Conservation (phyloP, 495 filamentous ascomycete genomes). For the Lichenothelia convexa region DNA sequence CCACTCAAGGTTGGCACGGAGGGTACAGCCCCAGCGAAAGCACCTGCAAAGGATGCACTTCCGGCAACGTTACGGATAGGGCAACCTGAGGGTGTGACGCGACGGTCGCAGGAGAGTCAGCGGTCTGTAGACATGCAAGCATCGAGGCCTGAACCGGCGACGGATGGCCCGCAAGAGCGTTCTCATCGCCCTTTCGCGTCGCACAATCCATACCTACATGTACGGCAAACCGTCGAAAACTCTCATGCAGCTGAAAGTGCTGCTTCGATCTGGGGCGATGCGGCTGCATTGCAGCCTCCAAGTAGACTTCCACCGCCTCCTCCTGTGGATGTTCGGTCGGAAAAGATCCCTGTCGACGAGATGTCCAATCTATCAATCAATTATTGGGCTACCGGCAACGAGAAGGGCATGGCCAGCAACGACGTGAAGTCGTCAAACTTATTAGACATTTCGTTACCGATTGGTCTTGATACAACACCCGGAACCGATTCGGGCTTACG, state of each 20-base stretch:
- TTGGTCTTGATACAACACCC: slow-evolving; percentile 5
- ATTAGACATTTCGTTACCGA: slow-evolving; percentile 12
- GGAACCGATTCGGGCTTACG: slow-evolving; percentile 4
- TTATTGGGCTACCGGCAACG: background rate
- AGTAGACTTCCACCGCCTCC: background rate
- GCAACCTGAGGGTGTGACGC: background rate
- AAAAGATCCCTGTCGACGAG: slow-evolving; percentile 3
- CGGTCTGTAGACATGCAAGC: too few relatives aligned
- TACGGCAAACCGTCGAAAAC: slow-evolving; percentile 4
- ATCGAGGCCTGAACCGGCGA: too few relatives aligned
- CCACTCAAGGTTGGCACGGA: slow-evolving; percentile 5
- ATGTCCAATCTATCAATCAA: background rate
- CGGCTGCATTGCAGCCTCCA: background rate
- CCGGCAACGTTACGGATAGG: slow-evolving; percentile 7
- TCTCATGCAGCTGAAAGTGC: background rate
- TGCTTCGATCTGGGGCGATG: slow-evolving; percentile 4
- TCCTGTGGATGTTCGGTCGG: slow-evolving; percentile 5
- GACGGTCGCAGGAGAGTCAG: background rate
- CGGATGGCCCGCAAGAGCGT: too few relatives aligned
- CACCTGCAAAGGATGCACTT: too few relatives aligned
- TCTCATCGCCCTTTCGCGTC: slow-evolving; percentile 1
- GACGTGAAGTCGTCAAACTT: background rate
- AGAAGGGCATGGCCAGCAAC: background rate
- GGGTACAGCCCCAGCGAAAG: too few relatives aligned
- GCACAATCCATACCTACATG: slow-evolving; percentile 3